Evolutionary conservation across 805 yeast genomes (phyloP), one percentile per base, ranked within the genome.

Genomic region (Ogataea glucozyma): DNA sequence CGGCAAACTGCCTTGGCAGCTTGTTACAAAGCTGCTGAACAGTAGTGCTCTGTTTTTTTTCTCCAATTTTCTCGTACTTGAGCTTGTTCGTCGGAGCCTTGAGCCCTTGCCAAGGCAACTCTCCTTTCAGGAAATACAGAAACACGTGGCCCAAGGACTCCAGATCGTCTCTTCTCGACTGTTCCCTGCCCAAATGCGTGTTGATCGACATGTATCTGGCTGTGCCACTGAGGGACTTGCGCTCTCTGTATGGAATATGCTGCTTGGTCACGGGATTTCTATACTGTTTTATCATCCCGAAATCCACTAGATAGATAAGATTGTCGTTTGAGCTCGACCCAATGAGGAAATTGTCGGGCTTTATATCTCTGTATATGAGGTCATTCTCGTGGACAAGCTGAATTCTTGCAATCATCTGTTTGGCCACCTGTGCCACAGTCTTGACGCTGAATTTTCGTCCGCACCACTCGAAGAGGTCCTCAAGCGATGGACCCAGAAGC

Each of bases 61-160:
- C 85, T 21, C 93, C 93, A 62, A 86, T 86, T 60, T 85, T 85
- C 62, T 86, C 93, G 60, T 85, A 85, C 62, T 85, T 85, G 51
- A 80, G 76, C 61, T 86, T 85, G 62, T 85, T 85, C n/a, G 88
- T 85, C 46, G 88, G 88, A 1, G 91, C 93, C 64, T 85, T 85
- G 47, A 85, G 68, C n/a, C 95, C 95, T 66, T 85, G 95, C 95
- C 95, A 85, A 34, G 95, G 95, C 59, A 85, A 72, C 49, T 81
- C 83, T 21, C 95, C 93, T 58, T 86, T 75, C 43, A 85, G 64
- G 56, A 85, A 85, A 63, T 85, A 85, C 60, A 85, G 78, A 58
- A 85, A 85, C 0, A 85, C 93, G 65, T 85, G 93, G 13, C 91
- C 93, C 54, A 85, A 67, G 7, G 86, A 79, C 65, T 85, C 95